phyloP scores from a whole-genome alignment of 768 basidiomycete species.

The Russula griseocarnosa region DNA sequence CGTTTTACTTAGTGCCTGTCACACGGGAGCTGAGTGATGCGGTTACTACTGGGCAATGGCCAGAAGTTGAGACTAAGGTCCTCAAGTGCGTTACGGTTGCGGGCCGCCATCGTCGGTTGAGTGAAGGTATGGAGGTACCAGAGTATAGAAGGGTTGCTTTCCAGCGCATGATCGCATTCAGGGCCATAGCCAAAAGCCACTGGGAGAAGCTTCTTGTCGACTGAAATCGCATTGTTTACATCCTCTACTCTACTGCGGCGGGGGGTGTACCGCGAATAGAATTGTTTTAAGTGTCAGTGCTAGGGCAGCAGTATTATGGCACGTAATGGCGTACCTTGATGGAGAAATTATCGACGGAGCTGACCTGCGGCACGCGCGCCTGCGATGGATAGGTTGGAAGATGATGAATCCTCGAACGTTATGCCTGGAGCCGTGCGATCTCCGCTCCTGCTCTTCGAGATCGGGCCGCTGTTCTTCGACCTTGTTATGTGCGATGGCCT shows the following conservation, averaged over 20 bases:
- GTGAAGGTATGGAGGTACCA: neutral
- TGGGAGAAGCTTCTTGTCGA: neutral
- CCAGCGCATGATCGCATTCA: neutral
- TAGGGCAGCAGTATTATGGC: neutral
- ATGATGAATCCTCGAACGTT: conserved; percentile 63
- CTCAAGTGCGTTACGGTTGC: too few relatives aligned
- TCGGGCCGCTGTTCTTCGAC: conserved; percentile 77
- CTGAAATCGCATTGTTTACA: neutral
- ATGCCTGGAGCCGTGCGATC: conserved; percentile 64
- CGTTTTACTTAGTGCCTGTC: conserved; percentile 6
- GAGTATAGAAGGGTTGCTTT: neutral
- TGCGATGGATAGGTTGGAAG: conserved; percentile 37
- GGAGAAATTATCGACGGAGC: conserved; percentile 81
- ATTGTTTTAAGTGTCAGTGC: neutral
- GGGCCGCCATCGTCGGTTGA: too few relatives aligned
- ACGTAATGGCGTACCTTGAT: conserved; percentile 53
- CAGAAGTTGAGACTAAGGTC: too few relatives aligned
- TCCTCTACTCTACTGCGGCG: neutral
- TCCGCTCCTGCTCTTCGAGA: conserved; percentile 79
- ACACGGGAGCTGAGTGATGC: neutral
- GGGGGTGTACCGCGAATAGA: too few relatives aligned
- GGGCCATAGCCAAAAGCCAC: neutral
- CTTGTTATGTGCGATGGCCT: conserved; percentile 86
- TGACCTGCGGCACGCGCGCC: conserved; percentile 42
- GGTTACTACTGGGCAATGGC: neutral